Base-by-base conservation (phyloP, 306 rosid genomes). In the Purshia tridentata region DNA sequence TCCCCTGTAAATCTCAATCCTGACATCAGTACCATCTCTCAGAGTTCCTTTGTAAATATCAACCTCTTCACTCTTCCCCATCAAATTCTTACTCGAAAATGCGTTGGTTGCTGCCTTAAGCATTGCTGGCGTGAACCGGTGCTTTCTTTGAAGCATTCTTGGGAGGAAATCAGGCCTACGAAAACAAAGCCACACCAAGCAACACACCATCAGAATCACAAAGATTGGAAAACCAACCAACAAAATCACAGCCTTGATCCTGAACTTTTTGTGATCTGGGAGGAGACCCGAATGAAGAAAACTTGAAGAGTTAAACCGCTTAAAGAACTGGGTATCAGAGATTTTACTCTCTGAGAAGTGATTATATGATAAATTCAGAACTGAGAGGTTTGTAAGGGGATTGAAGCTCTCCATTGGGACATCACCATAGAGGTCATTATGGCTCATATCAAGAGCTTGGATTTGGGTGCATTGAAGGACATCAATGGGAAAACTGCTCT, bases 121-220 rank as follows among this genome's bases (percentile, higher is more conserved):
- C 71, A 85, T 85, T 2, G 85, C 76, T 2, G 79, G 79, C 10
- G 97, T 86, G 65, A 86, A 86, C 72, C 44, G 71, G 67, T 72
- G 65, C 55, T 83, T 73, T 62, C 61, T 71, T 70, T 67, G 76
- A 65, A 86, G 62, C 54, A 54, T 79, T 70, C 76, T 72, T 29
- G 91, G 96, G 23, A 90, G 86, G 66, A 80, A 78, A 78, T 90
- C 91, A 13, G 88, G 96, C 54, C 91, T 88, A 56, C 72, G 74
- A 22, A 88, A 75, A 80, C 90, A 90, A 48, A 86, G 56, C 88
- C 91, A 86, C 51, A 79, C 84, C 39, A 84, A 76, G 74, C 22
- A 84, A 64, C 84, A 77, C 42, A 85, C 87, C 75, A 81, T 53
- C 22, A 86, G 44, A 70, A 85, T 76, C 64, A 88, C 90, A 76